Evolutionary conservation across 257 asterid genomes (phyloP), one percentile per base, ranked within the genome.

Genomic region (Avicennia marina): DNA sequence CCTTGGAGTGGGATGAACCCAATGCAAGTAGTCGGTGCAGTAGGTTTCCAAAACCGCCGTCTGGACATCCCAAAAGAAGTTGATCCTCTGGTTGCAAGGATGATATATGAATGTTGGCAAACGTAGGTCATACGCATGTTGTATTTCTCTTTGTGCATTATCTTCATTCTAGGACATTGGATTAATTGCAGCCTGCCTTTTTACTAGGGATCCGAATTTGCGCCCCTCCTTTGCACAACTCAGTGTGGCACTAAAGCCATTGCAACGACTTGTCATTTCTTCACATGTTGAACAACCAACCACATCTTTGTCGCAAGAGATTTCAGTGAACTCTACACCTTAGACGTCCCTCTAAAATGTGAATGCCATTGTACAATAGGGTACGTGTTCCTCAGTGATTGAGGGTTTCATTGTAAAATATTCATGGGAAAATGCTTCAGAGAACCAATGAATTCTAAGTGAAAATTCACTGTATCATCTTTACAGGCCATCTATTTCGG

Each of bases 1-100:
- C 99, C 99, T 24, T 93, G 99, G 99, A 89, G 81, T 32, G 99
- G 96, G 39, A 89, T 93, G 99, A 93, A 93, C 41, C 99, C 99
- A n/a, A 93, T 93, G 96, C 99, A 93, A 80, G 99, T 93, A 15
- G 99, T 93, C 17, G 99, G 99, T 71, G 99, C 99, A 20, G 96
- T 93, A 4, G 99, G 99, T 57, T 93, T 93, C 77, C 97, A 93
- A 68, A 84, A 89, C 58, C 95, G 94, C 7, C 94, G 99, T 18
- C 97, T 83, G 57, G 99, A 93, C n/a, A 89, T 89, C 68, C 89
- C 99, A 18, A 89, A 93, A 77, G 97, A 93, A 71, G 76, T 93
- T 21, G 99, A 89, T 74, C 97, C 99, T 20, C 63, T 80, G 33
- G 99, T 89, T 60, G 94, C 89, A 43, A 82, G 97, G 71, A 93